Evolutionary conservation across 352 stramenopile species (phyloP), one percentile per base, ranked within the genome.

Genomic region (Pythium scleroteichum): DNA sequence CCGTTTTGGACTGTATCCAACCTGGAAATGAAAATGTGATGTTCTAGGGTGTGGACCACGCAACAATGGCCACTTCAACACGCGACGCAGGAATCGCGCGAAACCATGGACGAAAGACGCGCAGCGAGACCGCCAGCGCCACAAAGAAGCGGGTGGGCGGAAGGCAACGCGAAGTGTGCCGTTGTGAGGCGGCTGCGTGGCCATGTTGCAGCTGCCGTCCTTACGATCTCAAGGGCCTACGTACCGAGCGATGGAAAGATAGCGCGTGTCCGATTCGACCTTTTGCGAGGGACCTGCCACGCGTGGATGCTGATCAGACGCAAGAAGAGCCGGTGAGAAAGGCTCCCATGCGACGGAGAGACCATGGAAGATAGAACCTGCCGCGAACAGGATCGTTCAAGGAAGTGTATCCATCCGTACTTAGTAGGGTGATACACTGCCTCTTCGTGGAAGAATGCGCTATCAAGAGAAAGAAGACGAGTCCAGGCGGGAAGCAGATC

Each of bases 191-290:
- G 29, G 29, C 29, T 35, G 19, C 23, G 42, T 12, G 19, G 22
- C 45, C 45, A 51, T 32, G 22, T 20, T 35, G 29, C 29, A 35
- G 29, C 29, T 35, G 29, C 29, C 29, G 29, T 10, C 29, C 10
- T 10, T 10, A 35, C 29, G 29, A 35, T 10, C 10, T 35, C 5
- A 35, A 10, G 10, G 10, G 29, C 29, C 29, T 35, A 35, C 29
- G 29, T 35, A 35, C 29, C n/a, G 29, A 35, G 29, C 29, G 5
- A 10, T 35, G 29, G 29, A 35, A 35, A 35, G 29, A 10, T 35
- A 10, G 29, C 19, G 44, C 16, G 33, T 59, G 52, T 35, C 52
- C 52, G 27, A 48, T 59, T 59, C 52, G 52, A 24, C 50, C 50
- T 22, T 57, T 48, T 3, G 35, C 27, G 17, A n/a, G 10, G 29